Evolutionary conservation across 768 basidiomycete genomes (phyloP).

Genomic region (Boletus fagicola): DNA sequence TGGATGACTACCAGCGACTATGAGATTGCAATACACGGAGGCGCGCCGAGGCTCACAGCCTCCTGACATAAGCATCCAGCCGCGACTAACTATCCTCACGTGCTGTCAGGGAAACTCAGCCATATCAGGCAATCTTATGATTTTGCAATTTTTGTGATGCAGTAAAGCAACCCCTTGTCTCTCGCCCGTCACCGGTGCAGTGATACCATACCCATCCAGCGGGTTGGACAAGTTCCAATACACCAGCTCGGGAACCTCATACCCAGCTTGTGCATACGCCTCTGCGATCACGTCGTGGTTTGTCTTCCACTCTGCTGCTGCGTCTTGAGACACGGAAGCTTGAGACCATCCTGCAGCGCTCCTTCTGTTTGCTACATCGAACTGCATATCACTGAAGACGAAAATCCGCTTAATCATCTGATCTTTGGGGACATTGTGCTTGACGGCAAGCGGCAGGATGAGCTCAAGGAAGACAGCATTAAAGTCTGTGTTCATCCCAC

Average conservation of each 20-base stretch:
- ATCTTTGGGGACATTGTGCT: conserved; percentile 55
- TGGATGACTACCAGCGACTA: no score
- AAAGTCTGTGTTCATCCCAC: conserved; percentile 64
- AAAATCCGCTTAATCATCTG: conserved; percentile 78
- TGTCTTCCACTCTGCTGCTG: conserved; percentile 48
- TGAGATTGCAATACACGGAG: no score
- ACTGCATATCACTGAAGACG: conserved; percentile 80
- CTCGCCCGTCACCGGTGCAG: conserved; percentile 50
- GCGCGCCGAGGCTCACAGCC: no score
- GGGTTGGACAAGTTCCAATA: conserved; percentile 59
- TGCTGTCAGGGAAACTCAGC: no score
- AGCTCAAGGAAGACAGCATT: conserved; percentile 60
- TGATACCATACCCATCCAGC: conserved; percentile 18
- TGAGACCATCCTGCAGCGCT: neutral
- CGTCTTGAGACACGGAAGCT: neutral
- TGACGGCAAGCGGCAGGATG: conserved; percentile 58
- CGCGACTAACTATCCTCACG: no score
- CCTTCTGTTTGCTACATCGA: conserved; percentile 38
- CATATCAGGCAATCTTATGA: no score
- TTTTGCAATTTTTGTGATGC: no score
- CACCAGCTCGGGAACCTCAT: conserved; percentile 70
- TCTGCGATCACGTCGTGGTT: conserved; percentile 56
- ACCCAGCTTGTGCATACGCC: conserved; percentile 60
- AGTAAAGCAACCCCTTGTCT: conserved; percentile 64
- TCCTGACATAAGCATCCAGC: no score